These are phyloP conservation scores for Aurifilum marmelostoma DNA, from an alignment of 2,329 filamentous ascomycete genomes.

Conservation along the genomic window DNA sequence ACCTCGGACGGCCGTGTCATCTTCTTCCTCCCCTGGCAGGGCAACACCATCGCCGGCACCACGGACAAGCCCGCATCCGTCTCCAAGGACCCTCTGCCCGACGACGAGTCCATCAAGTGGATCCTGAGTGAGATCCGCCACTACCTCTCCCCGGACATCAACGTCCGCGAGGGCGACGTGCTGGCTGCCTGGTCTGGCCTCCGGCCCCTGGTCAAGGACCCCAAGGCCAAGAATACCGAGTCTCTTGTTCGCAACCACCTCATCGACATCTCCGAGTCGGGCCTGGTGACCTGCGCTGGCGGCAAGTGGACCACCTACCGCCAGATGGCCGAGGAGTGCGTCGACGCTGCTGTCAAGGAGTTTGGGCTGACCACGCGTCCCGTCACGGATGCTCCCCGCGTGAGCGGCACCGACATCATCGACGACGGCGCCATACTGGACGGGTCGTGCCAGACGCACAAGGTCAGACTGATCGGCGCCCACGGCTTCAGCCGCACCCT, in stretches of 20 bases:
- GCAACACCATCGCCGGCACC: constrained; percentile 82
- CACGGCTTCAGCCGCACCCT: constrained; percentile 86
- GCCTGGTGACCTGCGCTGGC: constrained; percentile 78
- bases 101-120: constrained; percentile 79
- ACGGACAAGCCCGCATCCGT: constrained; percentile 76
- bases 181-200: constrained; percentile 81
- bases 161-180: constrained; percentile 73
- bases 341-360: constrained; percentile 73
- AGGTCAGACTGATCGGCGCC: constrained; percentile 73
- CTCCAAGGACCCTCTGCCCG: constrained; percentile 69
- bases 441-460: constrained; percentile 75
- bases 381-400: constrained; percentile 59
- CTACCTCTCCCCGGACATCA: constrained; percentile 76
- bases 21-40: constrained; percentile 87
- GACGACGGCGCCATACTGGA: constrained; percentile 74
- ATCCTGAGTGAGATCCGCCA: constrained; percentile 78
- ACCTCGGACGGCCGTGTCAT: constrained; percentile 87
- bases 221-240: constrained; percentile 79
- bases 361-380: constrained; percentile 62
- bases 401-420: constrained; percentile 68
- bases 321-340: constrained; percentile 85
- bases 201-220: constrained; percentile 78
- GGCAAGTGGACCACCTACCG: constrained; percentile 91
- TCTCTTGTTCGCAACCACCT: constrained; percentile 83
- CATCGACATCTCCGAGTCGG: constrained; percentile 73